Evolutionary conservation across 345 rosid genomes (phyloP).

Genomic region (Linum lewisii): DNA sequence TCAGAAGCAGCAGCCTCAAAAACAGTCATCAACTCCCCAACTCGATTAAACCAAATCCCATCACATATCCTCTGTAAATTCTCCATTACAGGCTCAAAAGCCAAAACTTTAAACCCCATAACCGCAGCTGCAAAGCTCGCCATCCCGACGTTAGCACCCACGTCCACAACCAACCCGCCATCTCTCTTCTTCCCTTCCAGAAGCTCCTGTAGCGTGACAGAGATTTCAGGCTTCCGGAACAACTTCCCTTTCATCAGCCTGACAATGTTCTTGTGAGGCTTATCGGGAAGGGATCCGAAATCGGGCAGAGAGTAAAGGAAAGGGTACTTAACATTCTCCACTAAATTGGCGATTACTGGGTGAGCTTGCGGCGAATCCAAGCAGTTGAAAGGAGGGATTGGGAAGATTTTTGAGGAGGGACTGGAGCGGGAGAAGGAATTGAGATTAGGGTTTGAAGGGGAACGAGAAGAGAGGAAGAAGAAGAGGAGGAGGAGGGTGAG

Average conservation of each 20-base stretch:
- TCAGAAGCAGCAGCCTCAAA: conserved; percentile 90
- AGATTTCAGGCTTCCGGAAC: conserved; percentile 82
- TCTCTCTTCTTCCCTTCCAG: conserved; percentile 42
- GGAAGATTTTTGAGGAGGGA: conserved; percentile 17
- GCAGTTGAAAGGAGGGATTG: conserved; percentile 60
- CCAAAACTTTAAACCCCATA: conserved; percentile 81
- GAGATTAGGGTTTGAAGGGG: conserved; percentile 15
- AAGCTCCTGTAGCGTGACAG: conserved; percentile 67
- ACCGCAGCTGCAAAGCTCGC: conserved; percentile 91
- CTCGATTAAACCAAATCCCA: conserved; percentile 87
- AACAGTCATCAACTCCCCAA: conserved; percentile 59
- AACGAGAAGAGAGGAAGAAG: conserved; percentile 19
- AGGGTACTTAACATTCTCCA: conserved; percentile 71
- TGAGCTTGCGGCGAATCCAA: conserved; percentile 57
- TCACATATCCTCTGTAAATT: conserved; percentile 93
- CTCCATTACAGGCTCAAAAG: conserved; percentile 90
- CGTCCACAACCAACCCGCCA: conserved; percentile 68
- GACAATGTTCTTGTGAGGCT: conserved; percentile 92
- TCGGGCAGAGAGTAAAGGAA: conserved; percentile 80
- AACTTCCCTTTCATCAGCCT: conserved; percentile 85
- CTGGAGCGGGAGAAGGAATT: neutral
- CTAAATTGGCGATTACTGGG: conserved; percentile 79
- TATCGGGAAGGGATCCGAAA: conserved; percentile 75
- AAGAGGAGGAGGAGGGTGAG: conserved; percentile 34
- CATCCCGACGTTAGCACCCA: conserved; percentile 98